Evolutionary conservation across 768 basidiomycete species (phyloP), one percentile per base, ranked within the genome.

Genomic region (Tricholoma matsutake): DNA sequence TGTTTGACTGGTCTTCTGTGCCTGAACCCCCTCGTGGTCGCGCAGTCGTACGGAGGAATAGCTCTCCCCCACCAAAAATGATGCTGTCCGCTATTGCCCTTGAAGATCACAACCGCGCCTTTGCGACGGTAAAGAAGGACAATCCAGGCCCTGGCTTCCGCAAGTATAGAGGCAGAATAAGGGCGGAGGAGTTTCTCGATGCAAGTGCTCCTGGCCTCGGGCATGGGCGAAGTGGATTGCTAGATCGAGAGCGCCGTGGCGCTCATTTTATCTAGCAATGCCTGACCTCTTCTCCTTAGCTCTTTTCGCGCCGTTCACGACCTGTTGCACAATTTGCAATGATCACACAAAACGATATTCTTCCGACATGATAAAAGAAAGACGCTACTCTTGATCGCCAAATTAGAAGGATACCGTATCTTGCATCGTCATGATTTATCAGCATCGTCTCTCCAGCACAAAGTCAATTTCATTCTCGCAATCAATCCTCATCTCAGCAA

Each of bases 181-280:
- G 82, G 58, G 77, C 75, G 7, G 79, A 84, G 6, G 86, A 87
- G 67, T 72, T 88, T 56, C 80, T 82, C 45, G 81, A 75, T 34
- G 73, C 72, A n/a, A 74, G 78, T 37, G 86, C 83, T 2, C 87
- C 87, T 37, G 88, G 88, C 8, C 85, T 74, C 61, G 88, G 87
- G 5, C 75, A 75, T 43, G 88, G 88, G 56, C 82, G 88, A 55
- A 89, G 87, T 64, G 89, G 88, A 6, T 71, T 90, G 54, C 63
- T 82, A 55, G 74, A 78, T 58, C 74, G 82, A 29, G 80, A 79
- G 66, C 72, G 76, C 16, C 65, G 56, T 56, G 57, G 60, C 45
- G 62, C 62, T 49, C 68, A 58, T 61, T 58, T 47, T 28, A 53
- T 67, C 34, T 68, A 64, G 55, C 43, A 43, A 22, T 57, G 22